phyloP scores from a whole-genome alignment of 208 protist genomes.

The Wallacemonas sp. region DNA sequence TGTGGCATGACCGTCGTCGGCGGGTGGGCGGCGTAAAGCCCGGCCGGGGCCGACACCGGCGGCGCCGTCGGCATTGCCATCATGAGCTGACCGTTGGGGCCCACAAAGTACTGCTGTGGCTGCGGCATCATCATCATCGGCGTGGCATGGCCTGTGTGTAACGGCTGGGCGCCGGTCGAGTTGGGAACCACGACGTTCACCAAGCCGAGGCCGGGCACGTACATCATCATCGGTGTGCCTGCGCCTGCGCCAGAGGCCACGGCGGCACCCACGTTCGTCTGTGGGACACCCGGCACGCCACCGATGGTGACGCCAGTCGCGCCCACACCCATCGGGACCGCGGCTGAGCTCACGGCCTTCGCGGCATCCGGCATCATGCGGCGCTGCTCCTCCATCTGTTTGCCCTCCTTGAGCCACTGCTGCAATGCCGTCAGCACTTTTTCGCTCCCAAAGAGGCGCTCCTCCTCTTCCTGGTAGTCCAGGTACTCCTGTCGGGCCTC shows the following conservation, averaged over 20 bases:
- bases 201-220: background rate
- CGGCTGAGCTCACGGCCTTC: conserved; percentile 10
- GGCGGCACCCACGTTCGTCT: too few relatives aligned
- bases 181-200: background rate
- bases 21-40: background rate
- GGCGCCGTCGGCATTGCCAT: background rate
- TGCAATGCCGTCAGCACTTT: conserved; percentile 37
- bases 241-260: background rate
- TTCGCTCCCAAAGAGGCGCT: conserved; percentile 57
- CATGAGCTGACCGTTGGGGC: background rate
- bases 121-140: conserved; percentile 19
- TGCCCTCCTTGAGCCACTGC: conserved; percentile 55
- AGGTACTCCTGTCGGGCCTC: conserved; percentile 57
- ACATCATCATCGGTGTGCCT: background rate
- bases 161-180: too few relatives aligned
- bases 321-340: background rate
- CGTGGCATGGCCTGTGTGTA: too few relatives aligned
- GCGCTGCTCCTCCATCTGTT: conserved; percentile 29
- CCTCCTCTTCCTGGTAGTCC: conserved; percentile 57
- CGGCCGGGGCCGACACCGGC: background rate
- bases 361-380: conserved; percentile 12
- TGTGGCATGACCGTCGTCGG: background rate
- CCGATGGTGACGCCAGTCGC: background rate
- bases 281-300: too few relatives aligned
- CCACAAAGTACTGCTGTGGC: background rate